Evolutionary conservation across 768 basidiomycete species (phyloP), one percentile per base, ranked within the genome.

Genomic region (Boletus reticulatus): DNA sequence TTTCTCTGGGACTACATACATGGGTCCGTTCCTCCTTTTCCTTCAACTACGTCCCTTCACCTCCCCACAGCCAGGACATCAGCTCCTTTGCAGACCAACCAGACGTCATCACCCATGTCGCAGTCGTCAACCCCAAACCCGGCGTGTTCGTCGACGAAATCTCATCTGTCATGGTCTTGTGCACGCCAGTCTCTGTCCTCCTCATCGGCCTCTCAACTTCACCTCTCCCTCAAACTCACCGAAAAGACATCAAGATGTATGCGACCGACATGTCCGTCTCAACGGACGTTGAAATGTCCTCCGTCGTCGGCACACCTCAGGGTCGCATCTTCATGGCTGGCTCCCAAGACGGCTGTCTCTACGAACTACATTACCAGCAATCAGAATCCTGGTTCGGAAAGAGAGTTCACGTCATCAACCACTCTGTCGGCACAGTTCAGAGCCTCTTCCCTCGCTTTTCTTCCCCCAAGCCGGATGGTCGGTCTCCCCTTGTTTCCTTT

Each of bases 1-100:
- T 92, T 97, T 65, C 76, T 99, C 22, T 98, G 97, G 97, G 94
- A 99, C 72, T 99, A 97, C 69, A 76, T 86, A 36, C 91, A 96
- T 62, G 92, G 94, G 95, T 96, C 62, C 53, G 88, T 76, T 41
- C 24, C 16, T 44, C 13, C 49, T 42, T 22, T 50, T 41, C 54
- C 53, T 12, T 31, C 34, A 52, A 4, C 22, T 3, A 12, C 49
- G 24, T 48, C 52, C 52, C 14, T 41, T 61, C 59, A 53, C 43
- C 48, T 16, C 48, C 42, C 42, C 54, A 53, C 59, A 89, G 94
- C n/a, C 87, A 90, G 71, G 92, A 94, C 69, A 87, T 97, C 61
- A 88, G 82, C 60, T 92, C 92, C n/a, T 96, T 90, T 67, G 85
- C 89, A 34, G 93, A 96, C 68, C 91, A 96, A 66, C 83, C 88